Conservation (phyloP, 2,329 filamentous ascomycete genomes). For the Leptographium wingfieldii region DNA sequence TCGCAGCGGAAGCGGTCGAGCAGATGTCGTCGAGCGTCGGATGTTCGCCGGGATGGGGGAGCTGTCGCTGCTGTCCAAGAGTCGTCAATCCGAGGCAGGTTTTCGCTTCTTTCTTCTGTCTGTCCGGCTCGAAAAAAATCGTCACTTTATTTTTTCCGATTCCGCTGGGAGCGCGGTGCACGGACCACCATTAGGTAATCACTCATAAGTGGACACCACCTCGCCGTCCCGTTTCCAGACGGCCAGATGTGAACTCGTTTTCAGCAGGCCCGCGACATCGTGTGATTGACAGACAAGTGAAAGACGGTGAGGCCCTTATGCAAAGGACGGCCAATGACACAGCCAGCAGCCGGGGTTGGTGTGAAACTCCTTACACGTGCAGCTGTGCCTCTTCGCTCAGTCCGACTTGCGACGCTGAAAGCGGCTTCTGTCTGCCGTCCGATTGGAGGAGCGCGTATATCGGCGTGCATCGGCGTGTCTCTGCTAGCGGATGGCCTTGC, state of each 20-base stretch:
- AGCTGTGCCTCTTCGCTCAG: neutral
- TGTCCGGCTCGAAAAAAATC: neutral
- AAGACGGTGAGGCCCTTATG: neutral
- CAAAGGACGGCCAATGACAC: neutral
- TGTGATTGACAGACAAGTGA: neutral
- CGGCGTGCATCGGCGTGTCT: too few species aligned
- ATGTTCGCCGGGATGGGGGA: neutral
- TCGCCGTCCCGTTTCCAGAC: too few species aligned
- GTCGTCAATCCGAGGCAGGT: neutral
- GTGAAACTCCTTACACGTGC: neutral
- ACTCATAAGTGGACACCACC: too few species aligned
- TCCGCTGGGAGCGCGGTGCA: neutral
- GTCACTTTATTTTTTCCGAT: neutral
- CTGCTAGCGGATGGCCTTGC: too few species aligned
- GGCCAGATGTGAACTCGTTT: too few species aligned
- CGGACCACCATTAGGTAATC: neutral
- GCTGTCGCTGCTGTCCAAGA: neutral
- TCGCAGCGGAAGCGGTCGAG: neutral
- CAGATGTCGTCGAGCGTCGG: neutral
- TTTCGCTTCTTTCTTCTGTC: neutral
- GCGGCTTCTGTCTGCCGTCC: neutral
- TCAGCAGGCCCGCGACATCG: too few species aligned
- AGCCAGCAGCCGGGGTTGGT: neutral
- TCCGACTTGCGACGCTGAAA: neutral
- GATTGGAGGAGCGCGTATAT: neutral